Conservation (phyloP, 495 filamentous ascomycete species). For the Neurospora sp. region DNA sequence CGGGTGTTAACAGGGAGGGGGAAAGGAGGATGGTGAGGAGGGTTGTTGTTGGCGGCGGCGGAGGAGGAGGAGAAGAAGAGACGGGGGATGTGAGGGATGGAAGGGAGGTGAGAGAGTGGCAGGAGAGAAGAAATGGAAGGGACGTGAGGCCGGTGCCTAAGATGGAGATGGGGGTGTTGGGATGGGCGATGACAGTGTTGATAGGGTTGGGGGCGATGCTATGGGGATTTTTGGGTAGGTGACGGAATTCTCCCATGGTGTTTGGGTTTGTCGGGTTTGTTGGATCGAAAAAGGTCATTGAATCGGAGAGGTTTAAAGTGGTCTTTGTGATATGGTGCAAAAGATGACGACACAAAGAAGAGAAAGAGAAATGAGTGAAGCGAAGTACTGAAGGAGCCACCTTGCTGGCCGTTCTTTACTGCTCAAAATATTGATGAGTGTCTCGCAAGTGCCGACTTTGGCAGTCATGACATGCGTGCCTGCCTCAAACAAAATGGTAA, state of each 20-base stretch:
- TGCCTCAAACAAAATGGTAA: not conserved
- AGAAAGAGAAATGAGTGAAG: not conserved
- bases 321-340: not conserved
- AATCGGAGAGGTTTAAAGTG: not conserved
- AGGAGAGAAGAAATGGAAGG: not conserved
- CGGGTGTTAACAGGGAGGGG: conserved; percentile 34
- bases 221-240: not conserved
- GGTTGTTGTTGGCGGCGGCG: conserved; percentile 41
- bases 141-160: not conserved
- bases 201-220: not conserved
- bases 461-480: not conserved
- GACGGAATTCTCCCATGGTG: not conserved
- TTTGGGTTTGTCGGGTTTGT: not conserved
- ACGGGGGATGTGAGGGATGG: not conserved
- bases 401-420: not conserved
- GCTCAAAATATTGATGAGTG: not conserved
- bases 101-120: not conserved
- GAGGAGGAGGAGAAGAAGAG: conserved; percentile 47
- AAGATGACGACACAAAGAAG: not conserved
- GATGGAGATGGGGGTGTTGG: not conserved
- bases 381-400: not conserved
- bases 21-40: conserved; percentile 48
- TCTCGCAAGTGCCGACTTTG: not conserved
- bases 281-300: not conserved
- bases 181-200: not conserved